phyloP scores from a whole-genome alignment of 2,329 filamentous ascomycete genomes.

The Penicillium thymicola region DNA sequence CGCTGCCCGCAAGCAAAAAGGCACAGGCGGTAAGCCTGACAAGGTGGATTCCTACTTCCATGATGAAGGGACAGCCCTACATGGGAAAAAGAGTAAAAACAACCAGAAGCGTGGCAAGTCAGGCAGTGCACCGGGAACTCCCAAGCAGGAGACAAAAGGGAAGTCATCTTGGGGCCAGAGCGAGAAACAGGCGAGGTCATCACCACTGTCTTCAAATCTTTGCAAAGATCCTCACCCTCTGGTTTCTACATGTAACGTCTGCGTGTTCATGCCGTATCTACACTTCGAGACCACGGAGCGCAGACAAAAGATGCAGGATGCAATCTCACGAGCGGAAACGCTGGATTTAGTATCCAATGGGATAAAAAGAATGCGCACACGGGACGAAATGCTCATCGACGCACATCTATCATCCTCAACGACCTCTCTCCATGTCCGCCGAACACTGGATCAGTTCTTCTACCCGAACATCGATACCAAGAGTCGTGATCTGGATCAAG shows the following conservation, averaged over 20 bases:
- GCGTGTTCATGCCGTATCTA: conserved; percentile 60
- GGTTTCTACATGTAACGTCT: conserved; percentile 27
- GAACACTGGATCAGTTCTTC: conserved; percentile 64
- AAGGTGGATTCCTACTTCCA: conserved; percentile 25
- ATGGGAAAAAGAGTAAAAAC: conserved; percentile 30
- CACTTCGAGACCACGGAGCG: conserved; percentile 61
- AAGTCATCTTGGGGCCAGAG: conserved; percentile 37
- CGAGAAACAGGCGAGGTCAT: conserved; percentile 19
- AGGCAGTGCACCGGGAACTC: conserved; percentile 19
- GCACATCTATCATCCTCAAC: conserved; percentile 38
- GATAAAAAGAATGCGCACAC: conserved; percentile 31
- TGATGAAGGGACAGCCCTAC: conserved; percentile 23
- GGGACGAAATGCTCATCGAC: conserved; percentile 36
- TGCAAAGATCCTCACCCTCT: conserved; percentile 28
- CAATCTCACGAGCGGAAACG: conserved; percentile 44
- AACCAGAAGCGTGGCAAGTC: conserved; percentile 28
- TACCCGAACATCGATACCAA: conserved; percentile 60
- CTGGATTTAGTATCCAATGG: conserved; percentile 20
- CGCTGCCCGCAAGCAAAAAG: conserved; percentile 28
- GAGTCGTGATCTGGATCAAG: conserved; percentile 60
- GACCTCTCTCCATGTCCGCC: conserved; percentile 52
- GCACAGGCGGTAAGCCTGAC: conserved; percentile 23
- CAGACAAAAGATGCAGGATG: conserved; percentile 55
- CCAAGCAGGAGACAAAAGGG: conserved; percentile 26
- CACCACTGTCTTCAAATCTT: conserved; percentile 33